These are phyloP conservation scores for Hanseniaspora thailandica DNA, from an alignment of 805 yeast species.

Conservation along the genomic window DNA sequence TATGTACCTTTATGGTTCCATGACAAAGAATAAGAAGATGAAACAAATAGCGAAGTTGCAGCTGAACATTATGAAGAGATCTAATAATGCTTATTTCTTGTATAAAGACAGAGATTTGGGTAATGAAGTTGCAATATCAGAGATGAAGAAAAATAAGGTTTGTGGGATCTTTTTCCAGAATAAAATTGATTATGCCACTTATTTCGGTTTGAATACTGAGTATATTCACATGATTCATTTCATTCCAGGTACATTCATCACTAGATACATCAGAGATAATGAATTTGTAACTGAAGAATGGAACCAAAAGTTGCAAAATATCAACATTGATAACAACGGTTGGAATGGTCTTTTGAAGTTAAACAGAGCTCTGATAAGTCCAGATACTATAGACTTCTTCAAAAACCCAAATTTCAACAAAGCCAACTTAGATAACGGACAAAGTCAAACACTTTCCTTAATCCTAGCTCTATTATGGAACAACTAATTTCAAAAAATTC, in stretches of 20 bases:
- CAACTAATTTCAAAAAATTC: neutral
- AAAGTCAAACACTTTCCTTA: conserved; percentile 76
- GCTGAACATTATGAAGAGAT: conserved; percentile 42
- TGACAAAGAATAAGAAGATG: conserved; percentile 42
- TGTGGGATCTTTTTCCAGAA: conserved; percentile 62
- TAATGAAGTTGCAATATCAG: conserved; percentile 41
- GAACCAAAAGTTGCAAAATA: conserved; percentile 37
- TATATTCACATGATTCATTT: conserved; percentile 73
- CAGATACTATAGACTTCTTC: conserved; percentile 50
- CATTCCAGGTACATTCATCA: conserved; percentile 58
- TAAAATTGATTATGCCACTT: conserved; percentile 61
- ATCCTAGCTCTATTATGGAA: conserved; percentile 20
- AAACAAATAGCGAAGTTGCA: conserved; percentile 47
- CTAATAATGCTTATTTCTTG: conserved; percentile 47
- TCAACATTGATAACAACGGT: conserved; percentile 45
- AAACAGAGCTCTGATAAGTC: conserved; percentile 65
- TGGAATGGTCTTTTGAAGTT: conserved; percentile 66
- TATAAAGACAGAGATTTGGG: conserved; percentile 29
- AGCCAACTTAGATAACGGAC: conserved; percentile 66
- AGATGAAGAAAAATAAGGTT: conserved; percentile 46
- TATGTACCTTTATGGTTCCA: conserved; percentile 54
- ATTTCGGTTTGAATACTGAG: conserved; percentile 57
- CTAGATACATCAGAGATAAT: conserved; percentile 46
- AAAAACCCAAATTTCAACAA: conserved; percentile 40
- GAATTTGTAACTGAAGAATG: conserved; percentile 53